Evolutionary conservation across 306 rosid species (phyloP), one percentile per base, ranked within the genome.

Genomic region (Dalbergia oliveri): DNA sequence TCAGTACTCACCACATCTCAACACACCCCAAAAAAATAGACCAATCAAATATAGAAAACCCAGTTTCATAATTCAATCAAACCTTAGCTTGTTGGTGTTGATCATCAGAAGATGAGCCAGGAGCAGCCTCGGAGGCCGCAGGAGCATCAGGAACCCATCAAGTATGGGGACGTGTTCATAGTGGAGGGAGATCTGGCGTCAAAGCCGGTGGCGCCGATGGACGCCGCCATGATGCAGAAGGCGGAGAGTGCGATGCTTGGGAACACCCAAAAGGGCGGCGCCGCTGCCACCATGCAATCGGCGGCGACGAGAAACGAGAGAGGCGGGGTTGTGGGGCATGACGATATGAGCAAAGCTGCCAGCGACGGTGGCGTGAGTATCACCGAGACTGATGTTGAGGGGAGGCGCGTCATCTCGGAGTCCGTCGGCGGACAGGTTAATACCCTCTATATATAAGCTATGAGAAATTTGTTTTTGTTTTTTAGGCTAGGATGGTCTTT

Each of bases 401-500:
- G 89, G 66, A 82, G 63, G 23, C 77, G 78, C 33, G 60, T 79
- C 11, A 51, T 81, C 11, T 50, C 85, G 3, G 88, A 86, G 79
- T 79, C 78, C 2, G 19, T 82, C 62, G 91, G 79, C 4, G 90
- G 85, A 78, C 88, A 88, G 93, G 97, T 89, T 26, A 26, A 26
- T 62, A 47, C 60, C 16, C 18, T 51, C 33, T 39, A 0, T 19
- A 13, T 14, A 21, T 41, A 26, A 26, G 47, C 59, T 51, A n/a
- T 15, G 14, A 59, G 44, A 60, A 8, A 35, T n/a, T 9, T 50
- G 2, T 0, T 44, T 7, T 33, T 6, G 26, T 62, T 1, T 43
- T 43, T 6, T 43, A 2, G 8, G 57, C 31, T 26, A 44, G 10
- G 6, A n/a, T 8, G 21, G 49, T 65, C n/a, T 41, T 78, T 70